These are phyloP conservation scores for Candida awuae DNA, from an alignment of 805 yeast species.

Conservation along the genomic window DNA sequence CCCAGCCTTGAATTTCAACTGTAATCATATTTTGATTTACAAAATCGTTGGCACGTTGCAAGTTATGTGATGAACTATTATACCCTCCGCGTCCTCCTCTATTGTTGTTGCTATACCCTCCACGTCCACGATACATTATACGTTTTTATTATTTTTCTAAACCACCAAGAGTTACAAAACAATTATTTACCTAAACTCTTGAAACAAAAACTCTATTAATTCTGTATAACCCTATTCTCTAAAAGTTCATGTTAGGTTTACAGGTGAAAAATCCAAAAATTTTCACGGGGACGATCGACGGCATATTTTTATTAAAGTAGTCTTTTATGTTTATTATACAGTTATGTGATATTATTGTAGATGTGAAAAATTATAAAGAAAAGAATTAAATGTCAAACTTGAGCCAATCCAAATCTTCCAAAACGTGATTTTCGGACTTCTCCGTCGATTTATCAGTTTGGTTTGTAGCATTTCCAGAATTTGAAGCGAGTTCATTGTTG, in stretches of 20 bases:
- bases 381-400: constrained; percentile 26
- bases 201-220: no score
- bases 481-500: background rate
- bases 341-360: no score
- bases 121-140: constrained; percentile 28
- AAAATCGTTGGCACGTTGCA: constrained; percentile 19
- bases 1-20: constrained; percentile 73
- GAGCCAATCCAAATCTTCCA: constrained; percentile 30
- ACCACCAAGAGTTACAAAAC: no score
- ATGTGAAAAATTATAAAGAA: background rate
- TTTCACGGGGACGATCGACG: no score
- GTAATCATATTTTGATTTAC: constrained; percentile 30
- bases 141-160: background rate
- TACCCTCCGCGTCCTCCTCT: constrained; percentile 10
- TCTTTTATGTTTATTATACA: no score
- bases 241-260: no score
- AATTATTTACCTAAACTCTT: no score
- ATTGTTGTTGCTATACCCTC: constrained; percentile 14
- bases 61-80: constrained; percentile 13
- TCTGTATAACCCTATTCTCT: no score
- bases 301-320: no score
- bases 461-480: background rate
- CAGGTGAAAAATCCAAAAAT: no score
- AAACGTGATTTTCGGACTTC: constrained; percentile 7
- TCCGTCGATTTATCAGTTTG: background rate